Conservation (phyloP, 805 yeast genomes). For the Spathaspora sp. region DNA sequence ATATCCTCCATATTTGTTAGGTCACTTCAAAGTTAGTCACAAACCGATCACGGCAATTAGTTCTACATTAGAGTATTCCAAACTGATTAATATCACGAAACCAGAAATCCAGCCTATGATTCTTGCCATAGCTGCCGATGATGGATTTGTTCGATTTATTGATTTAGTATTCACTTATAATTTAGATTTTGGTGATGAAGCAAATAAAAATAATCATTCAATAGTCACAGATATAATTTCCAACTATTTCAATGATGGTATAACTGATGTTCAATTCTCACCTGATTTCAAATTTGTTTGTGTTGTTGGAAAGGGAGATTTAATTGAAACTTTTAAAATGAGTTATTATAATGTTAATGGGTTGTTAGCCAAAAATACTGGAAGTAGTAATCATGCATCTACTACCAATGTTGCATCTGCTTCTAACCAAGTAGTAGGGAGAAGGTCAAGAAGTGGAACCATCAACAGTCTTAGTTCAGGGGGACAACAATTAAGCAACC, state of each 20-base stretch:
- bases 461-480: conserved; percentile 23
- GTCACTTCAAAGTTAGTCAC: conserved; percentile 61
- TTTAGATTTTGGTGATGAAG: conserved; percentile 21
- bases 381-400: conserved; percentile 5
- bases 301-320: conserved; percentile 54
- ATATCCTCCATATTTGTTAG: conserved; percentile 27
- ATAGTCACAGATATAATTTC: conserved; percentile 52
- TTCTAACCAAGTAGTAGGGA: conserved; percentile 10
- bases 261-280: conserved; percentile 46
- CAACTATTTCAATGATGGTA: conserved; percentile 62
- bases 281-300: conserved; percentile 45
- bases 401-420: background rate
- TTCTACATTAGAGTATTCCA: conserved; percentile 23
- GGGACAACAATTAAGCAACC: background rate
- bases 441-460: conserved; percentile 40
- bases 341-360: conserved; percentile 39
- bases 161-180: conserved; percentile 40
- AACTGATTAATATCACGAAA: conserved; percentile 1
- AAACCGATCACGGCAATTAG: conserved; percentile 51
- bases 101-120: conserved; percentile 28
- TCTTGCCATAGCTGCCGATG: conserved; percentile 56
- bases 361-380: conserved; percentile 17
- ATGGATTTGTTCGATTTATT: conserved; percentile 59
- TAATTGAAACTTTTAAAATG: conserved; percentile 38
- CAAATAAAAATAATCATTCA: conserved; percentile 15